Base-by-base conservation (phyloP, 2,329 filamentous ascomycete species). In the Rhynchosporium secalis region DNA sequence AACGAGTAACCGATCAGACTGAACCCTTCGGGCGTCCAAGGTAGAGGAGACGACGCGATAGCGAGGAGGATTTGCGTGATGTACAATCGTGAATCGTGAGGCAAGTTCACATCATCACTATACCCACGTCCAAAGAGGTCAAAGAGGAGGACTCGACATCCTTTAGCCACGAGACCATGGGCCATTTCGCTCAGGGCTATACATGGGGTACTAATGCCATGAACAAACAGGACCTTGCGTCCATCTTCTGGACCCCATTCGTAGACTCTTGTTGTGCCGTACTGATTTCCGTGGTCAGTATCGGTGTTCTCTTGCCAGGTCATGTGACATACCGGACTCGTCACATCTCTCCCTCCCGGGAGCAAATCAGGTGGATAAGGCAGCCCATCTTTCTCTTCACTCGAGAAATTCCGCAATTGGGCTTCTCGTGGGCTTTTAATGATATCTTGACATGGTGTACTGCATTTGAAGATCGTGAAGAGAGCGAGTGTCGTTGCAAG, bases 121-220 rank as follows among this genome's bases (percentile, higher is more conserved):
- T 90, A 95, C 8, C 92, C 92, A 68, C 92, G 81, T 28, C 90
- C 91, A 66, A 87, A 91, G 56, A 91, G 80, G 73, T 92, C 89
- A 72, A 94, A 92, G 1, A 94, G 77, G 83, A 96, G 88, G 2
- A 96, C 91, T 64, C 91, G 81, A 73, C 84, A 92, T 0, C 90
- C 89, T 61, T 79, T 80, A 6, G 78, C 76, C 0, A 83, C 89
- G 57, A 96, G 79, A 58, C 81, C 83, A 71, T 85, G 79, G 13
- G 88, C 89, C 41, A 95, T 73, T 47, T 83, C 81, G 2, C 85
- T 86, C 20, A 94, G 76, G 0, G 89, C 82, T 54, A 93, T 78
- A 65, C 86, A 87, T 0, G 92, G 91, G 5, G 91, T 95, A 56
- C 86, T 90, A 70, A 95, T 93, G 4, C 92, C 92, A 74, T 94